Percentiles rank a stretch among this genome's conserved stretches.
Conservation (phyloP, 129 eudicot species). For the Helichrysum umbraculigerum region DNA sequence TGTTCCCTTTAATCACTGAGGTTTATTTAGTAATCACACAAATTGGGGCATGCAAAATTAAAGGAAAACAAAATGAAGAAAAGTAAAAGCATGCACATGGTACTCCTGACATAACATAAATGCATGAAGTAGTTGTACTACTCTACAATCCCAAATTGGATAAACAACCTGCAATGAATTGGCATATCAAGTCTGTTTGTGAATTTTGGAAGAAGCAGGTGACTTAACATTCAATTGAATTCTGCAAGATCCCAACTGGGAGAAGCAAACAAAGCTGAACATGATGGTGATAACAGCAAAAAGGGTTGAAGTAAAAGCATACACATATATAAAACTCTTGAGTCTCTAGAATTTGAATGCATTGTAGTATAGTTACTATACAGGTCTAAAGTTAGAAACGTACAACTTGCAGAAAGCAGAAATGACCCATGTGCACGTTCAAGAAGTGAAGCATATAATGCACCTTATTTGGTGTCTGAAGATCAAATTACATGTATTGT, state of each 20-base stretch:
- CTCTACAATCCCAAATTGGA: conserved; percentile 1
- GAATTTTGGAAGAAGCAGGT: neutral
- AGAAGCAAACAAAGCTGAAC: conserved; percentile 6
- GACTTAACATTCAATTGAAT: conserved; percentile 17
- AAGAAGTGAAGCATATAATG: neutral
- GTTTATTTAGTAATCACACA: neutral
- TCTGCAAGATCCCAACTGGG: neutral
- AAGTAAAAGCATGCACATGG: neutral
- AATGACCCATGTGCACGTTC: neutral
- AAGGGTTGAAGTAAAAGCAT: conserved; percentile 16
- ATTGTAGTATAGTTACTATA: neutral
- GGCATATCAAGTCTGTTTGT: conserved; percentile 8
- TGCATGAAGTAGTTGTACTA: conserved; percentile 9
- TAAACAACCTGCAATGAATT: neutral
- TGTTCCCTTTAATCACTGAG: neutral
- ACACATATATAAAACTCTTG: neutral
- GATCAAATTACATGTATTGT: neutral
- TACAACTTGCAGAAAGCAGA: conserved; percentile 13
- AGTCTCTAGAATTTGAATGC: neutral
- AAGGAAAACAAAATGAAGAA: neutral
- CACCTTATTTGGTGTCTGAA: neutral
- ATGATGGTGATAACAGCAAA: conserved; percentile 1
- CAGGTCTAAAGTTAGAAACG: conserved; percentile 9
- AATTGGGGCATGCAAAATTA: neutral
- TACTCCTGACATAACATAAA: neutral